Base-by-base conservation (phyloP, 495 filamentous ascomycete genomes). In the Aspergillus ellipticus region DNA sequence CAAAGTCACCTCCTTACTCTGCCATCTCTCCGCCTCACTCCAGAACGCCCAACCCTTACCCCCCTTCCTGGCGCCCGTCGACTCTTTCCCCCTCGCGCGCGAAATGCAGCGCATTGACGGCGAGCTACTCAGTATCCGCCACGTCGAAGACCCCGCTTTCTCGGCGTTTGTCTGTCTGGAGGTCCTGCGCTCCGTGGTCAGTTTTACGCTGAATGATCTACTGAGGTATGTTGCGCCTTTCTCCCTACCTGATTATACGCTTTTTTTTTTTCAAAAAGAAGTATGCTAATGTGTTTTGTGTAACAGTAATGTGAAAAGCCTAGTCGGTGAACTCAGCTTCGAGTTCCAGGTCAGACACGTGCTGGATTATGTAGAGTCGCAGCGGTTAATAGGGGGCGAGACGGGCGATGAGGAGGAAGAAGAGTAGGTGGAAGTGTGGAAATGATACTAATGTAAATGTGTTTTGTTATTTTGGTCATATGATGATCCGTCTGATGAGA, bases 241-340 rank as follows among this genome's bases (percentile, higher is more conserved):
- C 19, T n/a, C 10, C 19, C 15, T 54, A 4, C 11, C 8, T 28
- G 19, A 16, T 26, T 17, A 28, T 1, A 21, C 43, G 39, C 41
- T 46, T 51, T 48, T 8, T 20, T 28, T 28, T 28, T 28, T 28
- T 28, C 24, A 28, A 28, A 7, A 33, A 2, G 20, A 45, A 45
- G 21, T 24, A 33, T 50, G n/a, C 49, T 62, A 35, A 56, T 9
- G 0, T 6, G 4, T 1, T 9, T 7, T 41, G 5, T 46, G 2
- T 42, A 0, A 17, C 52, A 81, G 75, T 8, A 75, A 78, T 39
- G 83, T 89, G 3, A 84, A 78, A 53, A 77, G 79, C 21, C 64
- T 92, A 19, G 87, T 92, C 8, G 89, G 89, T 0, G 88, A 89
- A 51, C 80, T 90, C 7, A 86, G 86, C 57, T 91, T 92, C 56